A percentile compares a stretch with the other conserved stretches of the same genome.
Evolutionary conservation across 106 monocot species (phyloP).

Genomic region (Agapanthus africanus): DNA sequence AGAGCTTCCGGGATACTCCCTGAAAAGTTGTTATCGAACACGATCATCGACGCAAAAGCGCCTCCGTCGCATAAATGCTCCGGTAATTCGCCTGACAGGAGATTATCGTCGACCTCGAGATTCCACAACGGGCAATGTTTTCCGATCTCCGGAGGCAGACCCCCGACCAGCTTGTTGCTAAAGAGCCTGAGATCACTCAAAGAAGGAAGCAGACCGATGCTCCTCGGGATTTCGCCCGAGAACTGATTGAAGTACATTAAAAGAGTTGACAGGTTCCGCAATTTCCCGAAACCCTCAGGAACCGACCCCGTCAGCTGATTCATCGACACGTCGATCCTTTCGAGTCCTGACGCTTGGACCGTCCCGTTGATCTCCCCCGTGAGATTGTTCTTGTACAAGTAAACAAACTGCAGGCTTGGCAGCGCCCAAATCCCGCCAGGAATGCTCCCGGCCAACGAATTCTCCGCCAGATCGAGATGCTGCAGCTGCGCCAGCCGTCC

Average conservation of each 20-base stretch:
- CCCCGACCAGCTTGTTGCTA: constrained; percentile 29
- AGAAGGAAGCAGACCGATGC: constrained; percentile 26
- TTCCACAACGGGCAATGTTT: constrained; percentile 22
- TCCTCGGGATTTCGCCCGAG: constrained; percentile 29
- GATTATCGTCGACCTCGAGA: constrained; percentile 25
- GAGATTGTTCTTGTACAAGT: constrained; percentile 17
- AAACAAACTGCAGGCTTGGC: constrained; percentile 20
- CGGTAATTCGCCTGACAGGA: constrained; percentile 28
- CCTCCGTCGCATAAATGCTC: constrained; percentile 29
- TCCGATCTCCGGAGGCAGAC: constrained; percentile 31
- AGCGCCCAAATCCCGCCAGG: constrained; percentile 32
- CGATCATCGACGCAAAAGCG: constrained; percentile 20
- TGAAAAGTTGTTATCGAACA: constrained; percentile 48
- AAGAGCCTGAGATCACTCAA: constrained; percentile 34
- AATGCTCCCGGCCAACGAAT: constrained; percentile 25
- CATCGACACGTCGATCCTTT: constrained; percentile 30
- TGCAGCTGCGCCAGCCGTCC: constrained; percentile 17
- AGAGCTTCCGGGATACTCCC: constrained; percentile 54
- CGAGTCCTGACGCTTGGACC: constrained; percentile 13
- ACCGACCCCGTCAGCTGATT: constrained; percentile 35
- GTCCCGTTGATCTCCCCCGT: constrained; percentile 16
- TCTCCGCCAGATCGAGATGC: constrained; percentile 19
- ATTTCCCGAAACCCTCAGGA: constrained; percentile 21
- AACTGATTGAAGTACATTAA: constrained; percentile 34
- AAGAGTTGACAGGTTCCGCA: constrained; percentile 18